Evolutionary conservation across 164 flowering plant species (phyloP).

Genomic region (Kalanchoe fedtschenkoi): DNA sequence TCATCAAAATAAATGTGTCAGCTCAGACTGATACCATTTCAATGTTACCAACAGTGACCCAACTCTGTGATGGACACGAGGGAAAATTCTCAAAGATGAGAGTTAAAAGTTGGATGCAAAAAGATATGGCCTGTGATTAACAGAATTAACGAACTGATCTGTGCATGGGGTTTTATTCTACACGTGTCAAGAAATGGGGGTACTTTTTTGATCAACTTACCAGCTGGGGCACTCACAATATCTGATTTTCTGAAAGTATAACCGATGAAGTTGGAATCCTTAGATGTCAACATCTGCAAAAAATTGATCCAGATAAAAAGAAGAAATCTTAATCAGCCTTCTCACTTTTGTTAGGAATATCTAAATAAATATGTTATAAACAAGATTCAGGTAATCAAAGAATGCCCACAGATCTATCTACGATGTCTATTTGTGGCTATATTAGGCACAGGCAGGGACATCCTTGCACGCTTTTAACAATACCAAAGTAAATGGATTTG

Average conservation of each 20-base stretch:
- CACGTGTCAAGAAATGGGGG: background rate
- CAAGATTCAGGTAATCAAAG: background rate
- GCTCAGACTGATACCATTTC: no score
- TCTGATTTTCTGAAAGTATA: conserved; percentile 83
- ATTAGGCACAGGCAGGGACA: no score
- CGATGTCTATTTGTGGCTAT: background rate
- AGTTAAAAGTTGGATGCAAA: no score
- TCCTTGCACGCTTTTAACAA: no score
- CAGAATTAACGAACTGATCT: no score
- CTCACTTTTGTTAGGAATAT: background rate
- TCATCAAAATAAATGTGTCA: no score
- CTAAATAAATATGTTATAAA: background rate
- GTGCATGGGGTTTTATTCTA: no score
- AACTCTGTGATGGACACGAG: no score
- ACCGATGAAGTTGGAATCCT: conserved; percentile 77
- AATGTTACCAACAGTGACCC: no score
- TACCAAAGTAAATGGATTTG: no score
- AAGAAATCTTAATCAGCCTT: background rate
- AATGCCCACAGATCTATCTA: background rate
- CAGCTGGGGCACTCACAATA: conserved; percentile 50
- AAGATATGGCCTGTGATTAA: no score
- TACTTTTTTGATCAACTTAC: conserved; percentile 18
- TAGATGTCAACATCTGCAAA: conserved; percentile 84
- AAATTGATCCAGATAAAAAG: background rate
- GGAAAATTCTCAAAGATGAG: no score